Base-by-base conservation (phyloP, 2,329 filamentous ascomycete genomes). In the Neurospora crassa region DNA sequence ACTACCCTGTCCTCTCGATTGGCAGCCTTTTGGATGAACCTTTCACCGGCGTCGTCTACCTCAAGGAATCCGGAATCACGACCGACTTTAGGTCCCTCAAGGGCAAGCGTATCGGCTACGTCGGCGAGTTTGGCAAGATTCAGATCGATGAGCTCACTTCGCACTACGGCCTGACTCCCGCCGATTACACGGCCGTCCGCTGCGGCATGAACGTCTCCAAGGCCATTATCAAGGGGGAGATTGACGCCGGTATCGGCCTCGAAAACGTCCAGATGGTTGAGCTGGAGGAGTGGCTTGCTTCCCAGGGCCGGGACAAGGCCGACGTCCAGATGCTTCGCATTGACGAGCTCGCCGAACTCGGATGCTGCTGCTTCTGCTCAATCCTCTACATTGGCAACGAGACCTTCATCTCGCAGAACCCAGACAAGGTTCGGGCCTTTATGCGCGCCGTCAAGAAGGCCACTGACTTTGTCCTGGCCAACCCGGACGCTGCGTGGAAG, bases 251-350 rank as follows among this genome's bases (percentile, higher is more conserved):
- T 43, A 86, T 78, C 77, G 91, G 91, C 20, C 87, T 94, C 5
- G 91, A 93, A 80, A 94, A 94, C 77, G 91, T 93, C 7, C 91
- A 94, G 80, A 93, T 93, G 91, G 91, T 93, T 63, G 91, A 93
- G 81, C 85, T 94, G 1, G 91, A 91, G 79, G 90, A 92, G 78
- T 93, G 91, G 91, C 88, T 93, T 24, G 84, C 84, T 0, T 73
- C 78, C 0, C 89, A 92, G 78, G 85, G 85, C 75, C 89, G 90
- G 1, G 85, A 88, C 72, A 87, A 86, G 78, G 82, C 83, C 16
- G 91, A 93, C 74, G 91, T 93, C 8, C 89, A 92, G 81, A 93
- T 94, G 91, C 87, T 94, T 20, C 89, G 91, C 76, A 94, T 94
- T 77, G 91, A 94, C 79, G 88, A 93, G 82, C 89, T 94, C 40